Base-by-base conservation (phyloP, 1,139 yeast genomes). In the Zygotorulaspora mrakii region DNA sequence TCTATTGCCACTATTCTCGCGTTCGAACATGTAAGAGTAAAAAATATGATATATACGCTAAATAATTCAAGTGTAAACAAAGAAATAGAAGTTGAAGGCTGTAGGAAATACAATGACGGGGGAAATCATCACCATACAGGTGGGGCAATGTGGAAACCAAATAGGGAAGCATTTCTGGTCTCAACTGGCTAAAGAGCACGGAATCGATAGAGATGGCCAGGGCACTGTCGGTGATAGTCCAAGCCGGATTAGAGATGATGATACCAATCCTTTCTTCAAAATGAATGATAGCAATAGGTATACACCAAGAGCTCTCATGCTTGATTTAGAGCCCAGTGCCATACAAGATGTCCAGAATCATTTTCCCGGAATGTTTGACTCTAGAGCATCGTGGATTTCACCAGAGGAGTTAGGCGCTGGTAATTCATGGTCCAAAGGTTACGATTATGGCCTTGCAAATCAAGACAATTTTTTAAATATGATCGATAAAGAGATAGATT, bases 141-240 rank as follows among this genome's bases (percentile, higher is more conserved):
- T 78, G 2, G 83, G 76, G 21, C 98, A 91, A 66, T 94, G 98
- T 66, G 98, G 98, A 39, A 91, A 91, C 64, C 98, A 91, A 61
- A 82, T 91, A 1, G 97, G 97, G 14, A 77, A 85, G 40, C 85
- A 85, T 60, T 91, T 89, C 61, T 91, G 98, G 98, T 75, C 79
- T 37, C 96, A 88, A 63, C 66, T 91, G 42, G 86, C 95, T 35
- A 65, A 70, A 27, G 98, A 91, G 55, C 98, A 91, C 59, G 96
- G 95, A 0, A 82, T 91, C 27, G 70, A 69, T 7, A 66, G 75
- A 0, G 95, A 88, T 61, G 98, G 98, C 2, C 69, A 50, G 45
- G 52, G 68, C 56, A 40, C 54, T 24, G 61, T 63, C 5, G 48
- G 42, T 16, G 35, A 45, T 18, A 50, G 45, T 24, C 48, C 51